phyloP scores from a whole-genome alignment of 192 early-diverging fungal species.

The Podila epigama region DNA sequence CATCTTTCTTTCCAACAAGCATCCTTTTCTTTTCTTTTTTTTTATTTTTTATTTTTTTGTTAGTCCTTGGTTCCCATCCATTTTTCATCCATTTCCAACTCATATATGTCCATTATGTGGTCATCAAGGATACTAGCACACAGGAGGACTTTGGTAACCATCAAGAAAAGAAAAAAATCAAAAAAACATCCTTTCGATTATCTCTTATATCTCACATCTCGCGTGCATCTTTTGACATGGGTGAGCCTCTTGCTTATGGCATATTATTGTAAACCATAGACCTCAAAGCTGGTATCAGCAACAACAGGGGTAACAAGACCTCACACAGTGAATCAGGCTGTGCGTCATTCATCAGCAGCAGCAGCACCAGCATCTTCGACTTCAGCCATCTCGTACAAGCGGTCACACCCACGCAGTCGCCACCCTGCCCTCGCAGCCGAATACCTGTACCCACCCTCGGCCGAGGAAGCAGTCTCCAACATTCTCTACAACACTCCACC shows the following conservation, averaged over 20 bases:
- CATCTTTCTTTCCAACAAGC: neutral
- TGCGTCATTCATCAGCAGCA: conserved; percentile 46
- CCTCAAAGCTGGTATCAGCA: no score
- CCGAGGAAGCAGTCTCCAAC: conserved; percentile 95
- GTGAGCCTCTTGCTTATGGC: no score
- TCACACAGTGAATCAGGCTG: neutral
- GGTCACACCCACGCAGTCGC: conserved; percentile 52
- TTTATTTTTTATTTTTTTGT: neutral
- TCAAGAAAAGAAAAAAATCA: neutral
- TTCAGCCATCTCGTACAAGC: conserved; percentile 55
- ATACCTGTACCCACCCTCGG: conserved; percentile 65
- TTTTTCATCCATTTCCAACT: neutral
- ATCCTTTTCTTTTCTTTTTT: neutral
- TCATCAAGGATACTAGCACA: conserved; percentile 25
- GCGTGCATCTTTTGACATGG: no score
- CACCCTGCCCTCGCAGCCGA: conserved; percentile 38
- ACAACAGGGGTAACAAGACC: neutral
- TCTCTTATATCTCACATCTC: no score
- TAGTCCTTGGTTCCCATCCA: neutral
- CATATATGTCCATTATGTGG: conserved; percentile 28
- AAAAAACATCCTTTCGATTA: neutral
- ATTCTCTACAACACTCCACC: conserved; percentile 96
- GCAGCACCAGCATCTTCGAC: no score
- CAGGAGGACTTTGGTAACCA: neutral
- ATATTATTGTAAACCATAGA: no score